These are phyloP conservation scores for Eutrema yunnanense DNA, from an alignment of 345 rosid genomes.

Conservation along the genomic window DNA sequence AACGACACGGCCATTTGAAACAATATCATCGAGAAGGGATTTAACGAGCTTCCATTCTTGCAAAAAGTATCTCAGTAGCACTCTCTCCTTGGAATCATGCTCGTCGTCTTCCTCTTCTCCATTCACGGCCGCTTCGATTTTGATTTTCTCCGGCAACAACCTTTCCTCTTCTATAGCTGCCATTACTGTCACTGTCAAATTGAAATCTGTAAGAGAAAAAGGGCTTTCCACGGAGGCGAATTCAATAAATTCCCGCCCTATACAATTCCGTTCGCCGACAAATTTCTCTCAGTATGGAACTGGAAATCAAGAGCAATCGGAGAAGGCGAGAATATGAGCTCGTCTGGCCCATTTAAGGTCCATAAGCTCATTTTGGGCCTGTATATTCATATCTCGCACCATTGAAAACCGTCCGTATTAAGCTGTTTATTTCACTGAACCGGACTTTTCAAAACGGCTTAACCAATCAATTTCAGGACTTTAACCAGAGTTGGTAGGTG, in stretches of 20 bases:
- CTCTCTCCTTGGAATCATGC: constrained; percentile 62
- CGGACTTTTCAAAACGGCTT: neutral
- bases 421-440: neutral
- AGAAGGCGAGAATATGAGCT: neutral
- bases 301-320: neutral
- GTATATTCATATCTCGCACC: neutral
- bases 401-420: too few relatives aligned
- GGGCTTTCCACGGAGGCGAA: neutral
- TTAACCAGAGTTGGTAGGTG: too few relatives aligned
- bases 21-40: constrained; percentile 60
- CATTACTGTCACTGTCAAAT: constrained; percentile 16
- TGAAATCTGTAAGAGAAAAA: neutral
- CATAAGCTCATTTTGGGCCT: neutral
- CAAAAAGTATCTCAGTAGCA: constrained; percentile 73
- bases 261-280: constrained; percentile 8
- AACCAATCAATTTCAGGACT: neutral
- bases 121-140: neutral
- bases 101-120: constrained; percentile 62
- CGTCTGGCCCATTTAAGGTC: neutral
- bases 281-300: neutral
- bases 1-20: constrained; percentile 54
- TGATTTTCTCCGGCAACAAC: constrained; percentile 7
- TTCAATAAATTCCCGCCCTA: constrained; percentile 11
- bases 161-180: constrained; percentile 25
- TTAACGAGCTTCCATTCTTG: constrained; percentile 84